phyloP scores from a whole-genome alignment of 2,329 filamentous ascomycete genomes.

The Apiospora kogelbergensis region DNA sequence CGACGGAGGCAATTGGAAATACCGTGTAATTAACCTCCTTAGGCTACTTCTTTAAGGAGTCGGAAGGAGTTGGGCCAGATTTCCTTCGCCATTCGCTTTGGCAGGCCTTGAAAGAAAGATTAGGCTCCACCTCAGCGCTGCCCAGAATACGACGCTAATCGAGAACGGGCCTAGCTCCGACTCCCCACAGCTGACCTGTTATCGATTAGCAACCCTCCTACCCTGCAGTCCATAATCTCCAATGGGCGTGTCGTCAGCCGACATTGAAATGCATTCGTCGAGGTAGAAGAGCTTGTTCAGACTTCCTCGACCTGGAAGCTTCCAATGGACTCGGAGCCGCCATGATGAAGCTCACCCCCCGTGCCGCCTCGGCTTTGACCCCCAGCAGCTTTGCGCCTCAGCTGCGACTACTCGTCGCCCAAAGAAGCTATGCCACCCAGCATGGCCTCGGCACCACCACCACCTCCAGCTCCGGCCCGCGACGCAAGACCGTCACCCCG shows the following conservation, averaged over 20 bases:
- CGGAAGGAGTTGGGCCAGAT: conserved; percentile 34
- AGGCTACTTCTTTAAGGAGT: conserved; percentile 1
- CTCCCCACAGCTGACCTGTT: not conserved
- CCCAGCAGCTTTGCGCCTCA: conserved; percentile 29
- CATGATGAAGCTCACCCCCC: conserved; percentile 47
- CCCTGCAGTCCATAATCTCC: not conserved
- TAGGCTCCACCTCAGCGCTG: not conserved
- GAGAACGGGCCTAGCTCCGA: not conserved
- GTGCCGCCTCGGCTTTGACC: conserved; percentile 35
- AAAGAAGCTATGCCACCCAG: conserved; percentile 61
- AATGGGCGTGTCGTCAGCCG: not conserved
- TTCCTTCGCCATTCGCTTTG: too few relatives aligned
- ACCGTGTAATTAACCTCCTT: not conserved
- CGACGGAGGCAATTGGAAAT: conserved; percentile 1
- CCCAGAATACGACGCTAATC: not conserved
- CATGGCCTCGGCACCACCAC: conserved; percentile 39
- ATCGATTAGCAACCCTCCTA: not conserved
- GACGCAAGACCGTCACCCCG: conserved; percentile 72
- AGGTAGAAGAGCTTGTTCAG: not conserved
- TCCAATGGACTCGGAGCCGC: conserved; percentile 35
- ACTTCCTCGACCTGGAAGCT: not conserved
- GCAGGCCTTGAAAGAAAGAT: not conserved
- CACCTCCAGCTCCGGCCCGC: conserved; percentile 39
- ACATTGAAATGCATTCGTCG: not conserved
- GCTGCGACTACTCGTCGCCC: conserved; percentile 37